These are phyloP conservation scores for Diplodia sapinea DNA, from an alignment of 2,329 filamentous ascomycete species.

Conservation along the genomic window DNA sequence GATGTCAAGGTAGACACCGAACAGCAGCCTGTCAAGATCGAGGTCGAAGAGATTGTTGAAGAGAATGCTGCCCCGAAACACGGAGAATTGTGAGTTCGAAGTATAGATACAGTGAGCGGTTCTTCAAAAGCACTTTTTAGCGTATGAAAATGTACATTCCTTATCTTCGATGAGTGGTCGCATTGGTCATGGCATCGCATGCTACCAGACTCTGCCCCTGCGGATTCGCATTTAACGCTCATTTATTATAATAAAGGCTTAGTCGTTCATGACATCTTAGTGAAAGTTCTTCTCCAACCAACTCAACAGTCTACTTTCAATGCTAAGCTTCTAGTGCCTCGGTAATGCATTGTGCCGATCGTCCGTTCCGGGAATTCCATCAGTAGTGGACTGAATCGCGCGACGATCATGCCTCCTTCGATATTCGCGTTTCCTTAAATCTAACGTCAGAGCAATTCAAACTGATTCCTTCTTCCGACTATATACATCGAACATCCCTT, in stretches of 20 bases:
- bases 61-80: slow-evolving; percentile 36
- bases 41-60: slow-evolving; percentile 41
- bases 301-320: background rate
- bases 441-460: background rate
- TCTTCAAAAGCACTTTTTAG: too few species aligned
- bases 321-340: background rate
- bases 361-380: background rate
- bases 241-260: too few species aligned
- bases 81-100: slow-evolving; percentile 38
- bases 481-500: background rate
- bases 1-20: slow-evolving; percentile 39
- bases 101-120: too few species aligned
- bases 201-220: background rate
- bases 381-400: slow-evolving; percentile 8
- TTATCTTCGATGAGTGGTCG: too few species aligned
- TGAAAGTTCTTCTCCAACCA: too few species aligned
- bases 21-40: slow-evolving; percentile 42
- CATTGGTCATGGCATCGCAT: too few species aligned
- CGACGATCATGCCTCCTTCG: slow-evolving; percentile 21
- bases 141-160: background rate
- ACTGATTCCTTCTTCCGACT: background rate
- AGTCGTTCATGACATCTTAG: too few species aligned
- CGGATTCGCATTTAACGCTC: too few species aligned
- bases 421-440: background rate
- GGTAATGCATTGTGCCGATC: background rate